These are phyloP conservation scores for Wakefieldia striispora DNA, from an alignment of 768 basidiomycete genomes.

Conservation along the genomic window DNA sequence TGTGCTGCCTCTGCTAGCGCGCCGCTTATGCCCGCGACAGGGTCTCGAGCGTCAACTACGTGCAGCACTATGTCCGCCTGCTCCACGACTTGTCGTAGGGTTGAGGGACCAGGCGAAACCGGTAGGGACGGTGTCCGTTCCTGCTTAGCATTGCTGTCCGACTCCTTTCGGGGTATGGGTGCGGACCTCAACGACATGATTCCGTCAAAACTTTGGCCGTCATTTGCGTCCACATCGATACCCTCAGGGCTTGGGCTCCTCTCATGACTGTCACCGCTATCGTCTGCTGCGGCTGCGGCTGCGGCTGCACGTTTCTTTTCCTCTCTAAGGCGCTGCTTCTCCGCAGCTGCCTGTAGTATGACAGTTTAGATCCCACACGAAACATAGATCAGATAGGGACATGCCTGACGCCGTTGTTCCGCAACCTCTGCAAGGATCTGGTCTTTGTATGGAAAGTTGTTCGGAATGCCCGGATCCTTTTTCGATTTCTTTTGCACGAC, in stretches of 20 bases:
- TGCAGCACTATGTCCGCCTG: constrained; percentile 76
- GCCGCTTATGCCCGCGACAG: constrained; percentile 72
- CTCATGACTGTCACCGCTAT: constrained; percentile 27
- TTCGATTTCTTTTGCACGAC: constrained; percentile 42
- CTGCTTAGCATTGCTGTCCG: neutral
- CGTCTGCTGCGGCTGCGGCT: constrained; percentile 25
- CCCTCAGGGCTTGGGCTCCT: constrained; percentile 28
- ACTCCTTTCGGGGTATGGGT: constrained; percentile 1
- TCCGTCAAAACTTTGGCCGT: constrained; percentile 40
- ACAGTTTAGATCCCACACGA: neutral
- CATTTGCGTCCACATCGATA: constrained; percentile 28
- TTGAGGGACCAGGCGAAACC: constrained; percentile 26
- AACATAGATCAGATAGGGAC: neutral
- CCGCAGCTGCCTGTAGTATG: constrained; percentile 65
- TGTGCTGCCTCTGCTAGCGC: constrained; percentile 40
- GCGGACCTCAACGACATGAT: constrained; percentile 22
- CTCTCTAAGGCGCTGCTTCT: constrained; percentile 65
- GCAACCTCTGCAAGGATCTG: constrained; percentile 89
- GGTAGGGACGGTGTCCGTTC: constrained; percentile 18
- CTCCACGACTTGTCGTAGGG: constrained; percentile 52
- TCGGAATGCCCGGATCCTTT: constrained; percentile 93
- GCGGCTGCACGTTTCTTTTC: constrained; percentile 66
- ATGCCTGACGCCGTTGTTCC: constrained; percentile 72
- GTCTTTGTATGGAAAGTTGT: constrained; percentile 91
- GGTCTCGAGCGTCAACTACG: constrained; percentile 85